These are phyloP conservation scores for Venturia effusa DNA, from an alignment of 2,329 filamentous ascomycete genomes.

Conservation along the genomic window DNA sequence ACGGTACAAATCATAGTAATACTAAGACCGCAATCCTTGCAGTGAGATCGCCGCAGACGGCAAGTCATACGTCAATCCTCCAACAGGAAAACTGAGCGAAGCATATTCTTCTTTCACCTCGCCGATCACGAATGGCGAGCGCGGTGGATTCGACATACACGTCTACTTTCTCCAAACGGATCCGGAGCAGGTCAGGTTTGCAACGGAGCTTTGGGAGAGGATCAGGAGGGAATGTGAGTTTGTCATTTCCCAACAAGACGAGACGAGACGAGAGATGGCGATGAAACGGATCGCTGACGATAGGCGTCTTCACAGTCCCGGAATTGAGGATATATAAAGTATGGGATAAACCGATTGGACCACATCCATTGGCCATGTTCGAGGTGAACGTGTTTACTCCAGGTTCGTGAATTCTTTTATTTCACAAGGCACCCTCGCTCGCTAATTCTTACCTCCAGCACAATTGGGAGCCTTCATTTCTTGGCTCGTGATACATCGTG, in stretches of 20 bases:
- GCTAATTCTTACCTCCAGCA: slow-evolving; percentile 25
- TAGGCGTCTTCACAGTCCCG: slow-evolving; percentile 46
- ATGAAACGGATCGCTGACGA: background rate
- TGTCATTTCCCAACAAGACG: background rate
- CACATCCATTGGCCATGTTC: slow-evolving; percentile 80
- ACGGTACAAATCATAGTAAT: too few species aligned
- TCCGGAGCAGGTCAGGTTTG: slow-evolving; percentile 52
- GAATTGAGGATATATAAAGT: slow-evolving; percentile 73
- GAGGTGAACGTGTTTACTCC: slow-evolving; percentile 84
- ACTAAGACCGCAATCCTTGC: too few species aligned
- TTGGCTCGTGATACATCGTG: slow-evolving; percentile 74
- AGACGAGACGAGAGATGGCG: background rate
- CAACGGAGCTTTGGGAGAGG: slow-evolving; percentile 62
- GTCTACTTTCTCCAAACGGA: slow-evolving; percentile 67
- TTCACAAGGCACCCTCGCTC: background rate
- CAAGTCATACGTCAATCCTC: slow-evolving; percentile 64
- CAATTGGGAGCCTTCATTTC: slow-evolving; percentile 85
- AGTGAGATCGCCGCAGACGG: slow-evolving; percentile 58
- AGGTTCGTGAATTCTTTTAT: slow-evolving; percentile 14
- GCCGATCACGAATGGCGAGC: slow-evolving; percentile 53
- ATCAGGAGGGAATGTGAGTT: slow-evolving; percentile 64
- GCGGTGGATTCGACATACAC: slow-evolving; percentile 76
- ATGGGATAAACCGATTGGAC: slow-evolving; percentile 68
- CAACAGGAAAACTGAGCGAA: slow-evolving; percentile 48
- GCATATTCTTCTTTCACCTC: slow-evolving; percentile 60